phyloP scores from a whole-genome alignment of 1,284 basidiomycete species.

The Ceratobasidium sp. region DNA sequence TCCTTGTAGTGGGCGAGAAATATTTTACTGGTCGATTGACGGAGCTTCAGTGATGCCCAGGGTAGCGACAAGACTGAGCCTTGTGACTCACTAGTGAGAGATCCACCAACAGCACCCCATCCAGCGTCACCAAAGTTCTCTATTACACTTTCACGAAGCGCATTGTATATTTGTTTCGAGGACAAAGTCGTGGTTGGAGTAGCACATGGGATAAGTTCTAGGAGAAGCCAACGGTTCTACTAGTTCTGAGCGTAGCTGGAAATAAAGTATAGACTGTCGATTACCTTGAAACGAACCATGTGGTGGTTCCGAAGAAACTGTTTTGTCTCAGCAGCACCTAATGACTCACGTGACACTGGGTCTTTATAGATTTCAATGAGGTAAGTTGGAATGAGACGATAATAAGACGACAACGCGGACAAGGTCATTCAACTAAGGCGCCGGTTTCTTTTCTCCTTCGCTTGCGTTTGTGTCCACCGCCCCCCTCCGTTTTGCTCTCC shows the following conservation, averaged over 20 bases:
- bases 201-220: constrained; percentile 73
- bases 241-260: constrained; percentile 9
- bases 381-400: neutral
- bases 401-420: neutral
- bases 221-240: constrained; percentile 83
- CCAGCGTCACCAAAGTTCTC: constrained; percentile 82
- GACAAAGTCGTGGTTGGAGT: constrained; percentile 58
- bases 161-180: constrained; percentile 73
- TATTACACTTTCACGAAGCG: constrained; percentile 78
- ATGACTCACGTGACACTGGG: neutral
- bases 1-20: constrained; percentile 79
- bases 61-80: too few relatives aligned
- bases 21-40: constrained; percentile 92
- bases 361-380: neutral
- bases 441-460: constrained; percentile 19
- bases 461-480: constrained; percentile 25
- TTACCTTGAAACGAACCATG: constrained; percentile 76
- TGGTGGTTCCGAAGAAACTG: neutral
- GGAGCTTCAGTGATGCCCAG: too few relatives aligned
- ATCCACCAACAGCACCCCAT: constrained; percentile 81
- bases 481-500: constrained; percentile 12
- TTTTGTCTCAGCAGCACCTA: too few relatives aligned
- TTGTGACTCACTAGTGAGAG: constrained; percentile 73
- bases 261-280: neutral
- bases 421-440: neutral